Conservation (phyloP, 495 filamentous ascomycete genomes). For the Aspergillus egyptiacus region DNA sequence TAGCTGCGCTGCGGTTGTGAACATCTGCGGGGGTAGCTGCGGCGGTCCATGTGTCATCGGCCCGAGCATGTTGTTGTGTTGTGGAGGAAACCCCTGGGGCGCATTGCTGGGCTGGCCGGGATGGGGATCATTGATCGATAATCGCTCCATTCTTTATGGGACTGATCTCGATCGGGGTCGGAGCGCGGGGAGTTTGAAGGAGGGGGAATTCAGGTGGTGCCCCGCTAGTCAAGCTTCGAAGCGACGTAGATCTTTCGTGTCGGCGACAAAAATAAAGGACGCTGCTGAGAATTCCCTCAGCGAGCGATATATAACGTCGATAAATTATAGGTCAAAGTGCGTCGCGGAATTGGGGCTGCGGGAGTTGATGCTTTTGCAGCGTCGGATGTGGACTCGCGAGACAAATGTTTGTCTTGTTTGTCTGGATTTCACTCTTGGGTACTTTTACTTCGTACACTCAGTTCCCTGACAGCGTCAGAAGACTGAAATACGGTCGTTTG, state of each 20-base stretch:
- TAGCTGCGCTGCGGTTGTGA: slow-evolving; percentile 92
- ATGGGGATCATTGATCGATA: slow-evolving; percentile 35
- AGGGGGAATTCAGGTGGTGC: background rate
- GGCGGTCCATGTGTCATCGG: slow-evolving; percentile 36
- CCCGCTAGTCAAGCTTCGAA: too few species aligned
- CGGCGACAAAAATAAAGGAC: background rate
- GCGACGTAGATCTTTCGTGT: too few species aligned
- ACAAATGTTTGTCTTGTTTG: slow-evolving; percentile 23
- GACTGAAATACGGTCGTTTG: too few species aligned
- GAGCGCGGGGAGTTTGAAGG: slow-evolving; percentile 5
- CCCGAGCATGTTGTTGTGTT: slow-evolving; percentile 13
- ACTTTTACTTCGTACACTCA: too few species aligned
- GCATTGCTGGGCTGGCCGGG: slow-evolving; percentile 28
- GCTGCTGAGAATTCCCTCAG: background rate
- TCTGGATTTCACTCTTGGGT: background rate
- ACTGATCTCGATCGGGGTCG: background rate
- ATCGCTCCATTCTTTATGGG: slow-evolving; percentile 30
- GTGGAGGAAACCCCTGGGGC: slow-evolving; percentile 22
- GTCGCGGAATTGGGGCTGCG: background rate
- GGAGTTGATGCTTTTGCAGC: slow-evolving; percentile 4
- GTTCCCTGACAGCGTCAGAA: too few species aligned
- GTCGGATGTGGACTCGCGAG: slow-evolving; percentile 9
- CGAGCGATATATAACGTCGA: background rate
- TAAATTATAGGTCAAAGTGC: background rate
- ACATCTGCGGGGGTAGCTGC: slow-evolving; percentile 73